A percentile compares a stretch with the other conserved stretches of the same genome.
Evolutionary conservation across 73 alveolate genomes (phyloP).

Genomic region (Blepharisma japonicum): DNA sequence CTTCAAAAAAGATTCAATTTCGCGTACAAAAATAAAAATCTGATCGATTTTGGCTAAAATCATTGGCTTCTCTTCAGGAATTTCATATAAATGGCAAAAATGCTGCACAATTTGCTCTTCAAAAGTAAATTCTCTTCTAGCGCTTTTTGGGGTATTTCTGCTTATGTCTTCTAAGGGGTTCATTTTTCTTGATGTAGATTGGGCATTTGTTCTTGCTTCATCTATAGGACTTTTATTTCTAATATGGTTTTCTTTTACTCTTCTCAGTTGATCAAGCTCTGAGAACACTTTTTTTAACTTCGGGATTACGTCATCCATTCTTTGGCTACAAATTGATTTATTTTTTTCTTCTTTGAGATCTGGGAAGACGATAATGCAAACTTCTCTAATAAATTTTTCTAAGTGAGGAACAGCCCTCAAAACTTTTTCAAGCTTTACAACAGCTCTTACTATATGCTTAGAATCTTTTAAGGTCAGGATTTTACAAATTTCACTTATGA

Average conservation of each 20-base stretch:
- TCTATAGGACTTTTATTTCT: not conserved
- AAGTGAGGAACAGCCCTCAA: constrained; percentile 13
- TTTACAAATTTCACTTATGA: constrained; percentile 6
- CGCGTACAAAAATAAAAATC: constrained; percentile 7
- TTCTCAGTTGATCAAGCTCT: not conserved
- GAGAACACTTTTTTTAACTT: not conserved
- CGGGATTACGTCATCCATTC: constrained; percentile 19
- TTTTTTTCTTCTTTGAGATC: constrained; percentile 1
- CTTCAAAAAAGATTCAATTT: not conserved
- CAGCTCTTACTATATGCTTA: constrained; percentile 5
- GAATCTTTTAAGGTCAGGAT: not conserved
- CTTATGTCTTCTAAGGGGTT: no score
- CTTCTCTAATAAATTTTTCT: constrained; percentile 21
- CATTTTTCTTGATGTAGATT: no score
- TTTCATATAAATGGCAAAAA: constrained; percentile 8
- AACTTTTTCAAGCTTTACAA: constrained; percentile 18
- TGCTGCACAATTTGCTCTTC: constrained; percentile 19
- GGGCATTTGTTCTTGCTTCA: no score
- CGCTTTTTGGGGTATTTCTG: no score
- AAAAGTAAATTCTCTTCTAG: not conserved
- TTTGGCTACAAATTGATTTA: not conserved
- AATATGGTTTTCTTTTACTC: not conserved
- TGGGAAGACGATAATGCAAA: not conserved
- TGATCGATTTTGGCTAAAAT: constrained; percentile 14
- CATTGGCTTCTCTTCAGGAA: not conserved